These are phyloP conservation scores for Mortierella antarctica DNA, from an alignment of 192 early-diverging fungal species.

Conservation along the genomic window DNA sequence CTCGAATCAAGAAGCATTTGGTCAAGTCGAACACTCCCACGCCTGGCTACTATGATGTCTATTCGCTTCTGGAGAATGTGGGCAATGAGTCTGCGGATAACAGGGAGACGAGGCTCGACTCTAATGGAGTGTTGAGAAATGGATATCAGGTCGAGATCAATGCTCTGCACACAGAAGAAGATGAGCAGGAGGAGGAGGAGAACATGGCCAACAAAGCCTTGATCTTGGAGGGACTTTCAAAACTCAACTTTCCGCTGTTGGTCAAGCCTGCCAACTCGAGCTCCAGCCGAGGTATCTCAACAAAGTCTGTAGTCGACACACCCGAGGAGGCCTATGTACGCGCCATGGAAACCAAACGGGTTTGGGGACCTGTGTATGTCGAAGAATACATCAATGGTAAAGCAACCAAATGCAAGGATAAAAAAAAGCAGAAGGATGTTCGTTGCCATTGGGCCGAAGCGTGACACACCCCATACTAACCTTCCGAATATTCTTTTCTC, in stretches of 20 bases:
- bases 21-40: slow-evolving; percentile 19
- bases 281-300: slow-evolving; percentile 32
- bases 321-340: slow-evolving; percentile 26
- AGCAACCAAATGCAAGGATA: neutral
- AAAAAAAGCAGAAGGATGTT: neutral
- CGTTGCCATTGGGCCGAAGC: neutral
- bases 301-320: slow-evolving; percentile 40
- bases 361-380: slow-evolving; percentile 47
- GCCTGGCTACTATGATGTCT: slow-evolving; percentile 32
- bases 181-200: neutral
- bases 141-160: no score
- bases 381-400: slow-evolving; percentile 45
- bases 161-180: neutral
- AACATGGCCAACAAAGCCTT: slow-evolving; percentile 8
- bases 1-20: slow-evolving; percentile 32
- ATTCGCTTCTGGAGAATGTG: slow-evolving; percentile 4
- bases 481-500: no score
- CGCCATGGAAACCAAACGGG: slow-evolving; percentile 33
- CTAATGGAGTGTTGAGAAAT: no score
- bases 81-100: neutral
- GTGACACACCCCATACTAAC: neutral
- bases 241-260: slow-evolving; percentile 29
- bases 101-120: neutral
- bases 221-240: slow-evolving; percentile 9
- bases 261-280: slow-evolving; percentile 40